phyloP scores from a whole-genome alignment of 176 grass and related monocot genomes.

The Oryza nivara region DNA sequence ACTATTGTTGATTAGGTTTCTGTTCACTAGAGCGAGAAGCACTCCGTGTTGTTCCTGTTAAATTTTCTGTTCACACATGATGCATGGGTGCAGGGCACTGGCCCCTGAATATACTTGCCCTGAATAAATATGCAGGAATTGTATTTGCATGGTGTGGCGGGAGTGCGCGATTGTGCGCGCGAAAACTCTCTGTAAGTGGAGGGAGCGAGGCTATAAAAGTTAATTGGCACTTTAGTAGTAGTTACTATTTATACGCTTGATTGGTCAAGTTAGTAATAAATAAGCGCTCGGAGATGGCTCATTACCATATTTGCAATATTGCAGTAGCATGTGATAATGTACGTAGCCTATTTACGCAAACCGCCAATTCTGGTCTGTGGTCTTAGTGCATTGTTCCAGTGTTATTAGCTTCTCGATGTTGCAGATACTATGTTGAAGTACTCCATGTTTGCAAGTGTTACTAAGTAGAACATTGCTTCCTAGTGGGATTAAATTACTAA shows the following conservation, averaged over 20 bases:
- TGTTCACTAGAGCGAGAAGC: not conserved
- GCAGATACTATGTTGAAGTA: not conserved
- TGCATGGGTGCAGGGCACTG: not conserved
- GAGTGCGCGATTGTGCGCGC: not conserved
- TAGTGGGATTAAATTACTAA: not conserved
- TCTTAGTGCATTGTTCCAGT: not conserved
- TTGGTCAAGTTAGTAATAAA: not conserved
- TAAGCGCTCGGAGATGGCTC: not conserved
- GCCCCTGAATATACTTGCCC: not conserved
- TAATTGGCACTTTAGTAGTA: not conserved
- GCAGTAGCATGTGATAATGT: not conserved
- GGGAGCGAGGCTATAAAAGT: not conserved
- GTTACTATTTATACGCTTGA: not conserved
- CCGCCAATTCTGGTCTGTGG: not conserved
- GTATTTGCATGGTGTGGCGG: not conserved
- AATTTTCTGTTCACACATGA: not conserved
- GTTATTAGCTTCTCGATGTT: constrained; percentile 16
- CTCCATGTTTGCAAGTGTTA: not conserved
- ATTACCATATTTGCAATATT: not conserved
- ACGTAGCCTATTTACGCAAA: not conserved
- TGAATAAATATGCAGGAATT: not conserved
- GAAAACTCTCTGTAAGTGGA: not conserved
- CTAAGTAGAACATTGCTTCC: not conserved
- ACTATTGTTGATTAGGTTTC: not conserved
- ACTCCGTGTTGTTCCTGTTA: not conserved